phyloP scores from a whole-genome alignment of 106 monocot species.

The Phalaenopsis aphrodite region DNA sequence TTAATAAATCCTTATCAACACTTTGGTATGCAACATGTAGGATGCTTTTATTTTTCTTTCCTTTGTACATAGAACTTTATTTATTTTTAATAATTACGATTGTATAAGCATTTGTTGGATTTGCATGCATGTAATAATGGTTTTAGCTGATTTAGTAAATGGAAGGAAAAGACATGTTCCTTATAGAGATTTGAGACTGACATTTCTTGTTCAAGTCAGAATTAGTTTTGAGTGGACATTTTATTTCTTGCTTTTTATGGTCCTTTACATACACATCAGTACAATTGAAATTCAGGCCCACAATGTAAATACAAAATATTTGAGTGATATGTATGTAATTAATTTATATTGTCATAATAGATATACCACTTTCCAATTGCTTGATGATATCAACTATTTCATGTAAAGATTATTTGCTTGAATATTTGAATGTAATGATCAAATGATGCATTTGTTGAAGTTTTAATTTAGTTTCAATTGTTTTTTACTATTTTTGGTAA shows the following conservation, averaged over 20 bases:
- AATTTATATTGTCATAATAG: too few species aligned
- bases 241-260: background rate
- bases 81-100: background rate
- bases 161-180: conserved; percentile 92
- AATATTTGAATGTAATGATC: too few species aligned
- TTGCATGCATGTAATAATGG: conserved; percentile 92
- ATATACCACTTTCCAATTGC: too few species aligned
- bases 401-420: too few species aligned
- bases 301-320: too few species aligned
- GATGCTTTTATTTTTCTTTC: background rate
- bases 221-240: background rate
- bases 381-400: too few species aligned
- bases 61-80: background rate
- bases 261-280: too few species aligned
- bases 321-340: too few species aligned
- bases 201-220: conserved; percentile 93
- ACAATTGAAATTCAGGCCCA: too few species aligned
- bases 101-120: background rate
- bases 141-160: conserved; percentile 76
- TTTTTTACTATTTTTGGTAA: too few species aligned
- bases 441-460: too few species aligned
- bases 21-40: conserved; percentile 50
- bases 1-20: conserved; percentile 95
- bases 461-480: too few species aligned
- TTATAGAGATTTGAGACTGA: conserved; percentile 91